Conservation (phyloP, 2,329 filamentous ascomycete species). For the Trichoderma sp. region DNA sequence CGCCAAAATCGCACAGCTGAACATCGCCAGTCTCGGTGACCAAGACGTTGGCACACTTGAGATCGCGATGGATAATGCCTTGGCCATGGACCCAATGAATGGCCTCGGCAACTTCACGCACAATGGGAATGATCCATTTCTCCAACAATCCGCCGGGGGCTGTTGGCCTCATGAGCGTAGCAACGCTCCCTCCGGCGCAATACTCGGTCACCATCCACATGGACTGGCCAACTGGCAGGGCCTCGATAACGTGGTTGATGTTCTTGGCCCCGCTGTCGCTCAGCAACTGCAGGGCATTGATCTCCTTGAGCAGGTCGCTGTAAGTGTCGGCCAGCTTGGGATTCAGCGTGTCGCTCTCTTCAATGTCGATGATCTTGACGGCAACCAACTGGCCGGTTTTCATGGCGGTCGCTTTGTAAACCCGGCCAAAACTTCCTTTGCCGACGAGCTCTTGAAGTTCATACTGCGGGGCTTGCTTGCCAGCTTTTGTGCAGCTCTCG, state of each 20-base stretch:
- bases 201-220: constrained; percentile 90
- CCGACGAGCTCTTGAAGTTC: constrained; percentile 70
- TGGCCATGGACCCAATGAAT: constrained; percentile 66
- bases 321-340: constrained; percentile 65
- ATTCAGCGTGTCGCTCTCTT: constrained; percentile 68
- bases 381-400: constrained; percentile 58
- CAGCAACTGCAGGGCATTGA: constrained; percentile 67
- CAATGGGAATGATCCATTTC: constrained; percentile 66
- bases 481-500: constrained; percentile 58
- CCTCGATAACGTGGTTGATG: constrained; percentile 78
- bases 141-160: constrained; percentile 63
- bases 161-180: constrained; percentile 67
- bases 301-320: constrained; percentile 66
- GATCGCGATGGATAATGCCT: constrained; percentile 68
- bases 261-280: constrained; percentile 73
- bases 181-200: constrained; percentile 80
- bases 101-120: constrained; percentile 64
- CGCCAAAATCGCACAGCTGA: constrained; percentile 82
- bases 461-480: constrained; percentile 62
- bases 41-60: constrained; percentile 77
- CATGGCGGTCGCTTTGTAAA: constrained; percentile 61
- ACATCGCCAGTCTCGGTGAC: constrained; percentile 74
- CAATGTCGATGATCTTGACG: constrained; percentile 81
- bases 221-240: constrained; percentile 70
- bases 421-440: constrained; percentile 70